Evolutionary conservation across 345 rosid species (phyloP).

Genomic region (Eucalyptus urophylla): DNA sequence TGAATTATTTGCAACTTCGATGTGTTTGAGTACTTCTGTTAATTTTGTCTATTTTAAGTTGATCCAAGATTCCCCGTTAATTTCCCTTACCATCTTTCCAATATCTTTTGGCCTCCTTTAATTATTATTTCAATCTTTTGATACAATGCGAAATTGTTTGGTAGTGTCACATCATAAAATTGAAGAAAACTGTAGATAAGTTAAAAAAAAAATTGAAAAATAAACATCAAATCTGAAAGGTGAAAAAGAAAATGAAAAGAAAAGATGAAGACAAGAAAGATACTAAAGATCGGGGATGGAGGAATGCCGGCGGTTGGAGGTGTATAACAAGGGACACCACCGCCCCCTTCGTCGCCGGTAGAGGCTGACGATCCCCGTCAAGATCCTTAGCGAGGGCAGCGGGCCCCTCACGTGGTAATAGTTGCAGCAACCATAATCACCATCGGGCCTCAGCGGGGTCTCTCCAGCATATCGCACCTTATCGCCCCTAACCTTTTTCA

Average conservation of each 20-base stretch:
- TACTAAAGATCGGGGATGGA: background rate
- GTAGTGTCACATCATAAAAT: background rate
- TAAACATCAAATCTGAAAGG: background rate
- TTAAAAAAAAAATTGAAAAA: background rate
- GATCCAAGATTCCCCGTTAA: no score
- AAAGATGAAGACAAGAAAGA: background rate
- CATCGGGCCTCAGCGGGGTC: rapidly evolving
- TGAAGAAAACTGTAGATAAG: background rate
- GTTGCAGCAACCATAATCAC: background rate
- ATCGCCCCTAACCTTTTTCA: background rate
- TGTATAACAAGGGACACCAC: background rate
- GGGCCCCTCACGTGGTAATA: background rate
- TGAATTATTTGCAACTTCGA: background rate
- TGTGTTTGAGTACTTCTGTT: rapidly evolving
- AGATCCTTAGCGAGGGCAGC: background rate
- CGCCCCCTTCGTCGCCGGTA: background rate
- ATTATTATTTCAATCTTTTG: background rate
- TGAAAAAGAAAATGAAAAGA: background rate
- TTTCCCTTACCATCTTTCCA: background rate
- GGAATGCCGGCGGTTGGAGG: background rate
- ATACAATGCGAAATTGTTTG: background rate
- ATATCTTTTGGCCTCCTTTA: no score
- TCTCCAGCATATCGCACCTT: background rate
- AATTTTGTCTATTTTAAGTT: background rate
- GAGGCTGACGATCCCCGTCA: background rate